Evolutionary conservation across 2,329 filamentous ascomycete species (phyloP).

Genomic region (Rosellinia necatrix): DNA sequence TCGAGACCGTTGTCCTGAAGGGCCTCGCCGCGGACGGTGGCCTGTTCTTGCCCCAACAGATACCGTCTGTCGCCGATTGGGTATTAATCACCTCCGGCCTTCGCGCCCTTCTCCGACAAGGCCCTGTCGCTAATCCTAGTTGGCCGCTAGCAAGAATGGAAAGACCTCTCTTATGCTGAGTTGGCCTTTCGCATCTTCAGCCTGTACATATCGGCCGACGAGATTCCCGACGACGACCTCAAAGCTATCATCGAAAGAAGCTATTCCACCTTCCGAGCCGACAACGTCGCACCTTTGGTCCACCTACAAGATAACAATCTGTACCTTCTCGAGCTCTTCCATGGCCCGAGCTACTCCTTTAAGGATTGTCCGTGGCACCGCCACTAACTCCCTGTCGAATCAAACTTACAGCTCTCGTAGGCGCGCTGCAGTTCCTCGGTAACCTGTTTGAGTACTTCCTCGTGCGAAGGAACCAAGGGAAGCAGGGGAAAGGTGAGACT

Average conservation of each 20-base stretch:
- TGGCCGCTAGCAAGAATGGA: conserved; percentile 66
- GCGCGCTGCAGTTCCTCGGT: conserved; percentile 87
- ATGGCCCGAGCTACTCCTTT: conserved; percentile 93
- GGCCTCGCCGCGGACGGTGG: conserved; percentile 86
- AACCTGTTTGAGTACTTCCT: conserved; percentile 94
- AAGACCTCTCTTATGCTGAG: conserved; percentile 76
- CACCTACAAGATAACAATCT: conserved; percentile 79
- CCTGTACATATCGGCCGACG: conserved; percentile 81
- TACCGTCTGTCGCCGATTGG: conserved; percentile 62
- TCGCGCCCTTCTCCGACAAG: no score
- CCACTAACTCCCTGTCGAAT: neutral
- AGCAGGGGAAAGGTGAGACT: conserved; percentile 52
- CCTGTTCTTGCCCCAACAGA: conserved; percentile 84
- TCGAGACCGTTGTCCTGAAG: conserved; percentile 89
- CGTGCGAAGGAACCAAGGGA: conserved; percentile 71
- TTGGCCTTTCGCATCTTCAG: conserved; percentile 84
- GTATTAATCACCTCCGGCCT: conserved; percentile 8
- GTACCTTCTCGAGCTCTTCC: conserved; percentile 91
- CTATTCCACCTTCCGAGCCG: conserved; percentile 85
- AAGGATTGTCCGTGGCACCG: conserved; percentile 69
- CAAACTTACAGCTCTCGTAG: conserved; percentile 16
- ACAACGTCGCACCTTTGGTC: conserved; percentile 78
- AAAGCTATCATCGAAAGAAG: conserved; percentile 81
- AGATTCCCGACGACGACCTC: conserved; percentile 81
- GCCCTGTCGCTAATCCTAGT: neutral